Percentiles rank a stretch among this genome's conserved stretches.
Conservation (phyloP, 495 filamentous ascomycete species). For the Podospora appendiculata region DNA sequence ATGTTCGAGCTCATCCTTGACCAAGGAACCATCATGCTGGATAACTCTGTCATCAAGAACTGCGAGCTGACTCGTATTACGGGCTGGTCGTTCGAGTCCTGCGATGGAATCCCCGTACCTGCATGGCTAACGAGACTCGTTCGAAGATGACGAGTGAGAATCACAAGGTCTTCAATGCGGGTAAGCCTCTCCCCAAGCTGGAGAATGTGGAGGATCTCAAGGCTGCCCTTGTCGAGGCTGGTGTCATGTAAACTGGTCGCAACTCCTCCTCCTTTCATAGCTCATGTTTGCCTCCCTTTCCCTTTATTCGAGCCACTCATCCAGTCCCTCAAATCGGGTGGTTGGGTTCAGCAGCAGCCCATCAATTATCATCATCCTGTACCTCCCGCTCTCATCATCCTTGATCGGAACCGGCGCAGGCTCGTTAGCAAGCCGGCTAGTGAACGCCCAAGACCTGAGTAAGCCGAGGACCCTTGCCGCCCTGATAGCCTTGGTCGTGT, state of each 20-base stretch:
- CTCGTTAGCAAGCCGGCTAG: slow-evolving; percentile 29
- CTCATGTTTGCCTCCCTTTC: not conserved
- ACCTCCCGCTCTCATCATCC: slow-evolving; percentile 29
- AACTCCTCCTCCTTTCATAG: not conserved
- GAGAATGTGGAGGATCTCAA: slow-evolving; percentile 7
- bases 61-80: not conserved
- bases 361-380: slow-evolving; percentile 33
- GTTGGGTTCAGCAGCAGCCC: slow-evolving; percentile 26
- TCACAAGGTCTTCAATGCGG: slow-evolving; percentile 9
- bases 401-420: slow-evolving; percentile 27
- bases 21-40: slow-evolving; percentile 9
- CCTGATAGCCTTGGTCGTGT: slow-evolving; percentile 24
- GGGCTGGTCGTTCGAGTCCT: not conserved
- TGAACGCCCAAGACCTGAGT: slow-evolving; percentile 30
- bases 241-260: not conserved
- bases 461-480: slow-evolving; percentile 30
- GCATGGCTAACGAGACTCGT: not conserved
- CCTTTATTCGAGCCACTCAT: not conserved
- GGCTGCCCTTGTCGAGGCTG: slow-evolving; percentile 3
- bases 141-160: slow-evolving; percentile 3
- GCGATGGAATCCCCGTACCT: not conserved
- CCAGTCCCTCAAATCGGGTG: slow-evolving; percentile 20
- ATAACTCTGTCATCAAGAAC: slow-evolving; percentile 1
- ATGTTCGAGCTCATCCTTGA: slow-evolving; percentile 9
- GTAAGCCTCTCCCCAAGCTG: slow-evolving; percentile 1